phyloP scores from a whole-genome alignment of 2,329 filamentous ascomycete species.

The Hypoxylon sp. region DNA sequence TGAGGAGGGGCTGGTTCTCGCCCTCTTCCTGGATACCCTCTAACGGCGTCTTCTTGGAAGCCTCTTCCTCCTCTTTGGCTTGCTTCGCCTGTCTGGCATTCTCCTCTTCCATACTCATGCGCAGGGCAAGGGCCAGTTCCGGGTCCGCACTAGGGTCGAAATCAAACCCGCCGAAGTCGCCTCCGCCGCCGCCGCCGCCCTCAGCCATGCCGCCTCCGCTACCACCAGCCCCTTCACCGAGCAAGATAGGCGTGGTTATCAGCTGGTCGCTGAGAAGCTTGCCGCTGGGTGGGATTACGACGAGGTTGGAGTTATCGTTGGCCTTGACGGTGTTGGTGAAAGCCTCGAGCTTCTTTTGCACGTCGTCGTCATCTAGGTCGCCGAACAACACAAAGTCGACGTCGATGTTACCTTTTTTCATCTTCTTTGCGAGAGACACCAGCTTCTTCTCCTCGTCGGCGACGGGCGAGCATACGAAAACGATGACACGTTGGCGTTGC shows the following conservation, averaged over 20 bases:
- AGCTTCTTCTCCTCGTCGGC: constrained; percentile 89
- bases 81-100: constrained; percentile 91
- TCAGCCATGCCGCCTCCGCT: constrained; percentile 64
- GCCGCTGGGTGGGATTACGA: constrained; percentile 87
- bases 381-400: constrained; percentile 97
- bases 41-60: constrained; percentile 76
- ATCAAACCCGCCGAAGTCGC: constrained; percentile 79
- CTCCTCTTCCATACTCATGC: constrained; percentile 98
- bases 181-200: constrained; percentile 68
- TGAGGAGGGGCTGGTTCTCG: constrained; percentile 71
- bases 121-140: constrained; percentile 89
- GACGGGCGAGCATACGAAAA: constrained; percentile 94
- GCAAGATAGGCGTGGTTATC: constrained; percentile 86
- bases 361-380: constrained; percentile 87
- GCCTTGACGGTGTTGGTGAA: constrained; percentile 95
- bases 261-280: constrained; percentile 94
- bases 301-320: constrained; percentile 88
- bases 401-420: constrained; percentile 97
- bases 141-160: constrained; percentile 93
- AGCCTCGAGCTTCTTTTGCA: constrained; percentile 87
- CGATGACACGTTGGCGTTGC: constrained; percentile 94
- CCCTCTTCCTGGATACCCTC: constrained; percentile 84
- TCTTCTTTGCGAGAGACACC: constrained; percentile 90
- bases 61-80: constrained; percentile 76
- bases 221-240: constrained; percentile 75